Evolutionary conservation across 148 eudicot species (phyloP), one percentile per base, ranked within the genome.

Genomic region (Rhododendron henanense): DNA sequence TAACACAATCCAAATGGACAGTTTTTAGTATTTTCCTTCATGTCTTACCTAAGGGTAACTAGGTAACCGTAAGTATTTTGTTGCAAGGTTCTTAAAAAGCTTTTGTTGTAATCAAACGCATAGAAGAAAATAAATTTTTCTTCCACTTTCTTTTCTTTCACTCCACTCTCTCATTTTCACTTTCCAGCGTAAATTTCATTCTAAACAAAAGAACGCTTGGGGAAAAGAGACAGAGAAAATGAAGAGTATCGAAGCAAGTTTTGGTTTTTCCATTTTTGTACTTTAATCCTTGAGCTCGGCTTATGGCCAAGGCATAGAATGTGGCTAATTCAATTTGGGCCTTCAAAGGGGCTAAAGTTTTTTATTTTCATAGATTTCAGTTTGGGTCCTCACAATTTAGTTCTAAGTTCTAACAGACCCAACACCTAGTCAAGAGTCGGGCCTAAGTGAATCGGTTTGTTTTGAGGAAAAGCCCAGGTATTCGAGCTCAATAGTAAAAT

Each of bases 381-480:
- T 21, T 4, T 61, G n/a, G 63, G 9, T 21, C 67, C n/a, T 59
- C 65, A 5, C n/a, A 18, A 59, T 19, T 59, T 57, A 16, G 21
- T 18, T 57, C n/a, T 3, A 16, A 8, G 21, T 18, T 57, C n/a
- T 3, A 16, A 8, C 5, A 55, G 61, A 0, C 61, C 61, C 61
- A 55, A 55, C 61, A 15, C 21, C 61, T 50, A 50, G 14, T 10
- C 8, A 10, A 50, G 53, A 50, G 53, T 11, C 53, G 48, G 48
- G 48, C 48, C 48, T 45, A 39, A 39, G 41, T 39, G 41, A 39
- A 39, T 39, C 13, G 53, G 53, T 8, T 10, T 10, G 53, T 50
- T 50, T 50, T 50, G 53, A 50, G 86, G 92, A 57, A 57, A 57
- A 57, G 6, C 63, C 23, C 23, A 4, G 63, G 63, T 57, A 57